A percentile compares a stretch with the other conserved stretches of the same genome.
These are phyloP conservation scores for Hypoxylon sp. DNA, from an alignment of 2,329 filamentous ascomycete genomes.

Conservation along the genomic window DNA sequence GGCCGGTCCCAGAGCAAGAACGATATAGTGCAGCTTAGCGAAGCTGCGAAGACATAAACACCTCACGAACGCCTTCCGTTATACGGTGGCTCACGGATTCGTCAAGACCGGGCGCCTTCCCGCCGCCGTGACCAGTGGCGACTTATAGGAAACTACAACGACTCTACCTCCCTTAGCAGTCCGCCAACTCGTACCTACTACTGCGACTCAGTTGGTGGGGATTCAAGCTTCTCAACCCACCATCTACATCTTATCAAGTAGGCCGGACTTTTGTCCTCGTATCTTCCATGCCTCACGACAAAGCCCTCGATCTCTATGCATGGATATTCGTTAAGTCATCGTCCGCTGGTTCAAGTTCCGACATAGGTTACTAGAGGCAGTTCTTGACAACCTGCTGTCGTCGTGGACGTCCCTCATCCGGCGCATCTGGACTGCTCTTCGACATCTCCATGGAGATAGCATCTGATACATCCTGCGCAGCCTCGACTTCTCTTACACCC, in stretches of 20 bases:
- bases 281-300: constrained; percentile 47
- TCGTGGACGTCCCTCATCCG: constrained; percentile 32
- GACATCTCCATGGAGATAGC: constrained; percentile 75
- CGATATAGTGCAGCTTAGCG: neutral
- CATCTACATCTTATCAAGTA: constrained; percentile 6
- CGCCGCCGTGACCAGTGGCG: neutral
- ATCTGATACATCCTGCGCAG: constrained; percentile 72
- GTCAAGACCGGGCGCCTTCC: constrained; percentile 1
- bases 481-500: constrained; percentile 71
- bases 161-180: constrained; percentile 1
- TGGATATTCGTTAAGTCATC: constrained; percentile 47
- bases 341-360: constrained; percentile 41
- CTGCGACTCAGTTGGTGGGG: constrained; percentile 11
- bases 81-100: neutral
- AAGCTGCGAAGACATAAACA: neutral
- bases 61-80: neutral
- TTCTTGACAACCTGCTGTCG: constrained; percentile 35
- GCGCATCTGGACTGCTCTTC: constrained; percentile 39
- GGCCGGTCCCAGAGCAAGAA: neutral
- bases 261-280: constrained; percentile 16
- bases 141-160: constrained; percentile 4
- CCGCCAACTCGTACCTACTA: neutral
- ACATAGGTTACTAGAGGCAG: constrained; percentile 52
- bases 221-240: constrained; percentile 13
- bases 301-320: constrained; percentile 49